These are phyloP conservation scores for Boletus mariae DNA, from an alignment of 1,284 basidiomycete genomes.

Conservation along the genomic window DNA sequence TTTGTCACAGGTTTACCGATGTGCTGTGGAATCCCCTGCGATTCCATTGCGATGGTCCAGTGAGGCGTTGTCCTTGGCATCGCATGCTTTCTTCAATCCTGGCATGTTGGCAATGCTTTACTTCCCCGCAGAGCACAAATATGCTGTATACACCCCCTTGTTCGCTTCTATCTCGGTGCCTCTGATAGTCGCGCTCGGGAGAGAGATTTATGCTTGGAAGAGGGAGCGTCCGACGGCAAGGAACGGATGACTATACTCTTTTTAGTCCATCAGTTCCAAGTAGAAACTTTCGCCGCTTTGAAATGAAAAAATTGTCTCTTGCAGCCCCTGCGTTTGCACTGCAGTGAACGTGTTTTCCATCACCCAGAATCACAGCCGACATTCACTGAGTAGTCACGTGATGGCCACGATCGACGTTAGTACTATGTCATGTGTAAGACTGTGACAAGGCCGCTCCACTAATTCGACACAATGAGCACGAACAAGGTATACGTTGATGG, in stretches of 20 bases:
- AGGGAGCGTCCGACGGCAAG: conserved; percentile 23
- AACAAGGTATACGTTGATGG: conserved; percentile 69
- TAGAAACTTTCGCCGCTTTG: conserved; percentile 8
- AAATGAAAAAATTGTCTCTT: conserved; percentile 12
- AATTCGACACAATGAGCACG: conserved; percentile 35
- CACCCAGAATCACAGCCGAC: background rate
- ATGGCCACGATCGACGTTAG: conserved; percentile 22
- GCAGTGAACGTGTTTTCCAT: conserved; percentile 17
- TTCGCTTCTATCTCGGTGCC: conserved; percentile 88
- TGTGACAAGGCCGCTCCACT: conserved; percentile 6
- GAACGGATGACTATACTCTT: conserved; percentile 17
- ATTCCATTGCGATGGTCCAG: conserved; percentile 60
- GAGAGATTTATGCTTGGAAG: conserved; percentile 64
- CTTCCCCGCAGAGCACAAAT: conserved; percentile 94
- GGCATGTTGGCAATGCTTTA: conserved; percentile 95
- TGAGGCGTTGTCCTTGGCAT: conserved; percentile 69
- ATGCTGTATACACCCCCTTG: conserved; percentile 89
- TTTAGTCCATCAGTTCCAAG: conserved; percentile 1
- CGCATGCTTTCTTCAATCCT: conserved; percentile 94
- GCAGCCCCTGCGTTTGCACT: conserved; percentile 10
- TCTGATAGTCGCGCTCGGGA: conserved; percentile 68
- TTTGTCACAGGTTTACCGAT: conserved; percentile 24
- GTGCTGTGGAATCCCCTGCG: conserved; percentile 37
- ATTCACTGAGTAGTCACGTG: conserved; percentile 21
- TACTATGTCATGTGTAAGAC: background rate